Evolutionary conservation across 1,284 basidiomycete species (phyloP).

Genomic region (Flammula alnicola): DNA sequence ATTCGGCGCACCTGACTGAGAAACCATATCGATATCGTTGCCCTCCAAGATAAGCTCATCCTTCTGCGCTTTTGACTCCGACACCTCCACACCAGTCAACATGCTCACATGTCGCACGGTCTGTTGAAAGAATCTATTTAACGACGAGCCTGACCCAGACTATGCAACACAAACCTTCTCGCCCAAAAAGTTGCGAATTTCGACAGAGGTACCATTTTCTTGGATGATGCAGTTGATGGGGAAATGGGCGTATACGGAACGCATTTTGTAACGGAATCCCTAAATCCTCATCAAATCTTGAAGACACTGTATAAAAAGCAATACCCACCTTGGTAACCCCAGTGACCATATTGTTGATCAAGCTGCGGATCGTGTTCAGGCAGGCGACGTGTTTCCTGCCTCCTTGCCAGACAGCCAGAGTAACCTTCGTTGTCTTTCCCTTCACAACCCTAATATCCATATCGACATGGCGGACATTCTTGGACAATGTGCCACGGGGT

Average conservation of each 20-base stretch:
- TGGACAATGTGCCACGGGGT: slow-evolving; percentile 87
- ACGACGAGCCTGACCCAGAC: not conserved
- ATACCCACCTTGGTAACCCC: slow-evolving; percentile 88
- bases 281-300: slow-evolving; percentile 32
- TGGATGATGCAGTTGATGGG: slow-evolving; percentile 99
- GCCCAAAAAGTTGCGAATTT: slow-evolving; percentile 99
- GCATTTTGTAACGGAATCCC: slow-evolving; percentile 99
- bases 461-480: slow-evolving; percentile 93
- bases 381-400: slow-evolving; percentile 98
- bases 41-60: slow-evolving; percentile 94
- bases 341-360: slow-evolving; percentile 97
- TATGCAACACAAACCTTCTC: slow-evolving; percentile 70
- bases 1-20: slow-evolving; percentile 77
- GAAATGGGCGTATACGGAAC: slow-evolving; percentile 99
- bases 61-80: slow-evolving; percentile 95
- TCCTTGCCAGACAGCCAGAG: slow-evolving; percentile 97
- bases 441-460: slow-evolving; percentile 93
- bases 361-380: slow-evolving; percentile 92
- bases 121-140: slow-evolving; percentile 42
- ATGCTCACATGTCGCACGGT: slow-evolving; percentile 92
- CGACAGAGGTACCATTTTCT: slow-evolving; percentile 77
- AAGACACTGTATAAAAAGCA: not conserved
- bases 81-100: slow-evolving; percentile 87
- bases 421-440: slow-evolving; percentile 79
- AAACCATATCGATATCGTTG: slow-evolving; percentile 95